These are phyloP conservation scores for Arabis hirsuta DNA, from an alignment of 345 rosid genomes.

Conservation along the genomic window DNA sequence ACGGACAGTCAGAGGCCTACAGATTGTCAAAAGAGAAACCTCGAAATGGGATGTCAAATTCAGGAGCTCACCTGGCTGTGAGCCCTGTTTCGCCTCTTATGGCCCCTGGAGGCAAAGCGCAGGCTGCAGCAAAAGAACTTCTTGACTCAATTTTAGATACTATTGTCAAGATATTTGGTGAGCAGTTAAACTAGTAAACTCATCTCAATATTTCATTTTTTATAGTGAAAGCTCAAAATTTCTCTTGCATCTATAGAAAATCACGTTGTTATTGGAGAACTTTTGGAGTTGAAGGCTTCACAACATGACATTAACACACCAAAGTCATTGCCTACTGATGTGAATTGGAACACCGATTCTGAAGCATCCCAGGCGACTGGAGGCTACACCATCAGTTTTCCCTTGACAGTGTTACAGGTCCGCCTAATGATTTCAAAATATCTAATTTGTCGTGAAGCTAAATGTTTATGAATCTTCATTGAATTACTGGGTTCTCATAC, in stretches of 20 bases:
- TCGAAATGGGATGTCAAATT: constrained; percentile 74
- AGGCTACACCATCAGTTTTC: constrained; percentile 90
- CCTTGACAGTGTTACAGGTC: constrained; percentile 96
- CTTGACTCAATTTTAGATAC: constrained; percentile 89
- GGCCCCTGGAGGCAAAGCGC: constrained; percentile 98
- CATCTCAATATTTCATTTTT: constrained; percentile 23
- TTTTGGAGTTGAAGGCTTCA: constrained; percentile 74
- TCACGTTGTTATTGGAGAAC: constrained; percentile 92
- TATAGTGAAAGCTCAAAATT: constrained; percentile 30
- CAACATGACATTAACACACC: constrained; percentile 74
- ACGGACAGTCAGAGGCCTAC: constrained; percentile 72
- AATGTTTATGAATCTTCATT: constrained; percentile 29
- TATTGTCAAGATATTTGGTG: constrained; percentile 87
- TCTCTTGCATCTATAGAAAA: constrained; percentile 59
- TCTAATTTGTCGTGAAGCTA: constrained; percentile 20
- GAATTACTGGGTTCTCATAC: constrained; percentile 28
- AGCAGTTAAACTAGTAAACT: constrained; percentile 39
- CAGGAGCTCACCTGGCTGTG: constrained; percentile 75
- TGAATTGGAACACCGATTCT: constrained; percentile 72
- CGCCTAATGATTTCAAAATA: constrained; percentile 24
- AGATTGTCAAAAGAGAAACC: constrained; percentile 70
- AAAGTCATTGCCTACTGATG: constrained; percentile 62
- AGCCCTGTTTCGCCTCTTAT: constrained; percentile 95
- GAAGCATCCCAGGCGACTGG: constrained; percentile 89
- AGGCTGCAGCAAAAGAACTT: constrained; percentile 85